phyloP scores from a whole-genome alignment of 176 grass and related monocot genomes.

The Puccinellia tenuiflora region DNA sequence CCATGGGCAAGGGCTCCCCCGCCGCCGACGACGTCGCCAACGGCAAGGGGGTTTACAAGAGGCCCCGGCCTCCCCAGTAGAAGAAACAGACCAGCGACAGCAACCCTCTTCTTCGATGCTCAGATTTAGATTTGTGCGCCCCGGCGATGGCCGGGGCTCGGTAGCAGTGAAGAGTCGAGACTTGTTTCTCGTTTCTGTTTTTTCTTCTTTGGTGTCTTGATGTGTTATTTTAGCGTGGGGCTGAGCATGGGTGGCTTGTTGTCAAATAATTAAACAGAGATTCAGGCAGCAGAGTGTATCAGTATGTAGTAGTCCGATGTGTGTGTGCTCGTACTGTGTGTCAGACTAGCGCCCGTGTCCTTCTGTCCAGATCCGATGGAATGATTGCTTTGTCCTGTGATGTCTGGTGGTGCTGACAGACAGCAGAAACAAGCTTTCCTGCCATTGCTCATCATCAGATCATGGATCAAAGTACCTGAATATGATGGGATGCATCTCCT shows the following conservation, averaged over 20 bases:
- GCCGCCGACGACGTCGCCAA: too few relatives aligned
- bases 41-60: conserved; percentile 20
- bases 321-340: background rate
- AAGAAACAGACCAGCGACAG: background rate
- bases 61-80: conserved; percentile 13
- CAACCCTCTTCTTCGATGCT: background rate
- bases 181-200: background rate
- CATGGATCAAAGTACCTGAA: background rate
- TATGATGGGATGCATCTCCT: background rate
- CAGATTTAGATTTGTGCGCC: background rate
- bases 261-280: background rate
- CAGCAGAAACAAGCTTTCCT: too few relatives aligned
- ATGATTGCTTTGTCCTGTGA: background rate
- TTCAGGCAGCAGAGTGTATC: background rate
- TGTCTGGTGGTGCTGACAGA: too few relatives aligned
- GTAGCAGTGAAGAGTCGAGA: background rate
- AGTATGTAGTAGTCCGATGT: too few relatives aligned
- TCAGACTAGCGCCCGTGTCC: background rate
- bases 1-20: background rate
- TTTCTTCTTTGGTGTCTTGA: background rate
- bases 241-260: background rate
- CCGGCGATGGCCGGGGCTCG: background rate
- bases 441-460: background rate
- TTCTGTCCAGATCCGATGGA: background rate
- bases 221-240: background rate